phyloP scores from a whole-genome alignment of 1,284 basidiomycete species.

The Trichosporon sp. region DNA sequence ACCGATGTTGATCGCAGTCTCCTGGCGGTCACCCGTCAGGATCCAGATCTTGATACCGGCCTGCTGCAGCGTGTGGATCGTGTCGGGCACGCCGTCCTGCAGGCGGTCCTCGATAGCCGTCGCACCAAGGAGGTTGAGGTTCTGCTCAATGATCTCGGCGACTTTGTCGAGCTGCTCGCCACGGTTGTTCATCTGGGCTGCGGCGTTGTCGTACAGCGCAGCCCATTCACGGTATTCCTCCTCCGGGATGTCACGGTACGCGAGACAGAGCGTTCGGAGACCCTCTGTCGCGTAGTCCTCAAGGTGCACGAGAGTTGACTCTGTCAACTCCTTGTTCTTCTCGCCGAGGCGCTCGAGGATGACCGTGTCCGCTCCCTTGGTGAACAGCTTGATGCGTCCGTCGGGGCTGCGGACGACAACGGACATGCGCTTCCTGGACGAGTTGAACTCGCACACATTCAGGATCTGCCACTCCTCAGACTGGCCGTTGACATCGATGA shows the following conservation, averaged over 20 bases:
- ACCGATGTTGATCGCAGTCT: conserved; percentile 99
- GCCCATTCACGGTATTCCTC: conserved; percentile 89
- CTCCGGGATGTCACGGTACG: conserved; percentile 84
- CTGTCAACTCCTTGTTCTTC: conserved; percentile 71
- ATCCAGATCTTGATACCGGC: conserved; percentile 99
- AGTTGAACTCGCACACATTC: conserved; percentile 99
- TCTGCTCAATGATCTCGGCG: conserved; percentile 92
- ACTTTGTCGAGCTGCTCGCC: conserved; percentile 90
- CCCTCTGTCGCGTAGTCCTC: conserved; percentile 99
- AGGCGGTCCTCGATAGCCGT: conserved; percentile 99
- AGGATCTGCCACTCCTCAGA: conserved; percentile 82
- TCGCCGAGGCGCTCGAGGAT: conserved; percentile 77
- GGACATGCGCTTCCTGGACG: conserved; percentile 95
- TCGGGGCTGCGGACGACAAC: conserved; percentile 82
- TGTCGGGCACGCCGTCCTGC: conserved; percentile 97
- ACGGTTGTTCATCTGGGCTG: conserved; percentile 84
- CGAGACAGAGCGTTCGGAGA: conserved; percentile 91
- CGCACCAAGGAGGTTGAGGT: conserved; percentile 86
- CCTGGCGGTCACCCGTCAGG: conserved; percentile 93
- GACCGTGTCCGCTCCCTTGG: conserved; percentile 97
- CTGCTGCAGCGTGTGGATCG: conserved; percentile 94
- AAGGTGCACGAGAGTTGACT: conserved; percentile 81
- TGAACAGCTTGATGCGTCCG: conserved; percentile 89
- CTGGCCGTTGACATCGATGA: conserved; percentile 71
- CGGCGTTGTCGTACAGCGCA: conserved; percentile 81